Percentiles rank a stretch among this genome's conserved stretches.
phyloP scores from a whole-genome alignment of 352 stramenopile species.

The Phytophthora fragariaefolia region DNA sequence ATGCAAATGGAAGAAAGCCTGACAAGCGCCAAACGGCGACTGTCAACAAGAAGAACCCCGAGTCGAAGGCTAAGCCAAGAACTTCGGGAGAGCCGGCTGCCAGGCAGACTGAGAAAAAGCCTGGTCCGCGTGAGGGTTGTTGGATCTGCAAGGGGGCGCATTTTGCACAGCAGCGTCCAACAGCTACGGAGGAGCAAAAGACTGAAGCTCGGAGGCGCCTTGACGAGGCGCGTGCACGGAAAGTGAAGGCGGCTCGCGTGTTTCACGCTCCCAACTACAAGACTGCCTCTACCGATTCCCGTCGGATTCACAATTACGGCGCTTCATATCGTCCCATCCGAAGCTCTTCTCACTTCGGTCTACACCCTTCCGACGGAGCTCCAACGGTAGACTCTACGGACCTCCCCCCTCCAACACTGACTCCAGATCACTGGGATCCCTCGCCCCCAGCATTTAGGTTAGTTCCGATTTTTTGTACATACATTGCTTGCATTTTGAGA shows the following conservation, averaged over 20 bases:
- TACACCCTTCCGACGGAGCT: no score
- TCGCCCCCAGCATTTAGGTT: no score
- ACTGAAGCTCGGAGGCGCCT: background rate
- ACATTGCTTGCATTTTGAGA: no score
- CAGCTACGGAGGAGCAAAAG: slow-evolving; percentile 15
- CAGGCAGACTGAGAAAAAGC: slow-evolving; percentile 2
- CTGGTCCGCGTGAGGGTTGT: slow-evolving; percentile 4
- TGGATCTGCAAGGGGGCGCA: slow-evolving; percentile 14
- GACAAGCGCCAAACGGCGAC: background rate
- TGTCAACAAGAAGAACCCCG: background rate
- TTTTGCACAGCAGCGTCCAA: slow-evolving; percentile 14
- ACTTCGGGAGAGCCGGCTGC: background rate
- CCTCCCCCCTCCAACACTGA: no score
- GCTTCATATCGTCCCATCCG: no score
- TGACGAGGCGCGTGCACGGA: slow-evolving; percentile 3
- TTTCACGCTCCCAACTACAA: no score
- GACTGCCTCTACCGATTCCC: no score
- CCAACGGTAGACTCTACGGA: no score
- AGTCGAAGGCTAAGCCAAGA: background rate
- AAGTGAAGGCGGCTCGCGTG: slow-evolving; percentile 10
- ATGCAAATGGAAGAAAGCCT: slow-evolving; percentile 12
- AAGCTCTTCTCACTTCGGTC: no score
- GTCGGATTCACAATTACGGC: no score
- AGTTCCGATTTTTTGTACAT: no score
- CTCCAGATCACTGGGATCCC: no score